Percentiles rank a stretch among this genome's conserved stretches.
phyloP scores from a whole-genome alignment of 495 filamentous ascomycete species.

The Penicillium lividum region DNA sequence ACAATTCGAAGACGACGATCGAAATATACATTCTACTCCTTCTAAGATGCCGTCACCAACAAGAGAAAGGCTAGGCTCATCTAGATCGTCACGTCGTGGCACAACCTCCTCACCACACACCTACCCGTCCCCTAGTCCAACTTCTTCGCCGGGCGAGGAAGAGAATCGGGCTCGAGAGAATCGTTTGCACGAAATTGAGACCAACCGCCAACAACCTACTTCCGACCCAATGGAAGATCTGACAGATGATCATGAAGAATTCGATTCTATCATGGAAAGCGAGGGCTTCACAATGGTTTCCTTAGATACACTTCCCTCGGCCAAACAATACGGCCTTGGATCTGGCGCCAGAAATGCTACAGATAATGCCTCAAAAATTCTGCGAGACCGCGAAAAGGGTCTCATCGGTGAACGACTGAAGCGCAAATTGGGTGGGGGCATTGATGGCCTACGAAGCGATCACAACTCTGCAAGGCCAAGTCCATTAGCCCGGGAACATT shows the following conservation, averaged over 20 bases:
- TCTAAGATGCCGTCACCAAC: slow-evolving; percentile 44
- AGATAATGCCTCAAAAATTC: slow-evolving; percentile 24
- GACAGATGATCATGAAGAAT: slow-evolving; percentile 48
- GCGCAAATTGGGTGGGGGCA: slow-evolving; percentile 30
- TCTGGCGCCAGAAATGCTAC: slow-evolving; percentile 23
- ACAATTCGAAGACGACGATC: slow-evolving; percentile 30
- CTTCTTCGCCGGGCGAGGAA: slow-evolving; percentile 44
- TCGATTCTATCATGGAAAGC: slow-evolving; percentile 59
- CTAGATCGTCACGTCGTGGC: slow-evolving; percentile 34
- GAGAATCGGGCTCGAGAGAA: slow-evolving; percentile 24
- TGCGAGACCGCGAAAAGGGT: slow-evolving; percentile 31
- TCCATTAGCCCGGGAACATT: slow-evolving; percentile 7
- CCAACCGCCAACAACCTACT: slow-evolving; percentile 9
- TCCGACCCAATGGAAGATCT: slow-evolving; percentile 30
- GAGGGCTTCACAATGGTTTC: slow-evolving; percentile 63
- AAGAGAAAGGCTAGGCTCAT: slow-evolving; percentile 27
- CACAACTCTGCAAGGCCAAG: slow-evolving; percentile 20
- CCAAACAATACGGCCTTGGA: slow-evolving; percentile 38
- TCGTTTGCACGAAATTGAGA: slow-evolving; percentile 2
- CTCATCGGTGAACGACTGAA: slow-evolving; percentile 30
- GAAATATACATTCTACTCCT: slow-evolving; percentile 40
- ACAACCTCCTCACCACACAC: slow-evolving; percentile 38
- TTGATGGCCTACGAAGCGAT: slow-evolving; percentile 24
- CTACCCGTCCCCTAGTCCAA: slow-evolving; percentile 45
- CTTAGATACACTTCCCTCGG: slow-evolving; percentile 53